Percentiles rank a stretch among this genome's conserved stretches.
Evolutionary conservation across 768 basidiomycete species (phyloP).

Genomic region (Leccinum aurantiacum): DNA sequence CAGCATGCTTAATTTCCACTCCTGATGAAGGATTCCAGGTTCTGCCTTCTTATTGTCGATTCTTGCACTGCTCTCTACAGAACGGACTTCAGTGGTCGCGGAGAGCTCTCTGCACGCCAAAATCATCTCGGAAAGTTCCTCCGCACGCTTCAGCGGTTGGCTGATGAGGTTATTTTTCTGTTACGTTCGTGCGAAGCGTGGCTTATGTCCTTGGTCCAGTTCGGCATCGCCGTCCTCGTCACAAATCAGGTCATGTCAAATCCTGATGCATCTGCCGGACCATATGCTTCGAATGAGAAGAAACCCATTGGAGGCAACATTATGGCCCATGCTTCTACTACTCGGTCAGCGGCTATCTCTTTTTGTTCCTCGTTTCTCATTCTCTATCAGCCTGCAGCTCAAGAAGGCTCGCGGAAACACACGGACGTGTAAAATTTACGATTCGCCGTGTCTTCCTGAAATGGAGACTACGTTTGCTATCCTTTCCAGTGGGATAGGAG

Average conservation of each 20-base stretch:
- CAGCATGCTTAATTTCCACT: constrained; percentile 6
- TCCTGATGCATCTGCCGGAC: constrained; percentile 89
- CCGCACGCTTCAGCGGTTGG: constrained; percentile 86
- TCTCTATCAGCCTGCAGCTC: constrained; percentile 66
- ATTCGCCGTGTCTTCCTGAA: constrained; percentile 96
- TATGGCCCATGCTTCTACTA: constrained; percentile 98
- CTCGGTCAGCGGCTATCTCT: constrained; percentile 54
- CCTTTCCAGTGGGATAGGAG: constrained; percentile 86
- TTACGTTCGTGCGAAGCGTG: constrained; percentile 3
- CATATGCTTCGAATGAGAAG: constrained; percentile 88
- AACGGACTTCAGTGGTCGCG: constrained; percentile 93
- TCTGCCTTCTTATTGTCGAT: constrained; percentile 94
- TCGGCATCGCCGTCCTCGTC: constrained; percentile 95
- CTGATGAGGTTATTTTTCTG: constrained; percentile 77
- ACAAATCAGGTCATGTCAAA: constrained; percentile 99
- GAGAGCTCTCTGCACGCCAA: constrained; percentile 92
- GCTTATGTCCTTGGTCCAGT: constrained; percentile 48
- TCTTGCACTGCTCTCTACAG: constrained; percentile 95
- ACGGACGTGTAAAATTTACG: constrained; percentile 95
- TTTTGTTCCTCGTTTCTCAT: constrained; percentile 7
- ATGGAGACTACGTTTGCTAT: constrained; percentile 96
- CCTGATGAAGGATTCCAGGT: constrained; percentile 49
- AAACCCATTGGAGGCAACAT: constrained; percentile 99
- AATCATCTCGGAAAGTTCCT: constrained; percentile 96
- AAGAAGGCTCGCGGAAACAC: constrained; percentile 91